Percentiles rank a stretch among this genome's conserved stretches.
These are phyloP conservation scores for Diplodia mutila DNA, from an alignment of 2,329 filamentous ascomycete genomes.

Conservation along the genomic window DNA sequence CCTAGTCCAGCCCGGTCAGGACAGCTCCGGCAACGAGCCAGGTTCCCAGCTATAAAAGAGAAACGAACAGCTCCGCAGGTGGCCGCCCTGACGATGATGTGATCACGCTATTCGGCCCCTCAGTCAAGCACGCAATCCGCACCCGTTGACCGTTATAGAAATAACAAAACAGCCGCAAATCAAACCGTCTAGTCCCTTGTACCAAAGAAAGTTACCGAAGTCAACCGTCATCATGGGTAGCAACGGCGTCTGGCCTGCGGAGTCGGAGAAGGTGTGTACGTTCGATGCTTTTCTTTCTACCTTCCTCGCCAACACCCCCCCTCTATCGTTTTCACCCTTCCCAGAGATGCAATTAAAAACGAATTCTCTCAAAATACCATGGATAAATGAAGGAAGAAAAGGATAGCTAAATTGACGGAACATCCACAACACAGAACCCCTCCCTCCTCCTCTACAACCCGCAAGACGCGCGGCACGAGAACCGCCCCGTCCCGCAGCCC, in stretches of 20 bases:
- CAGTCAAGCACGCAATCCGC: constrained; percentile 3
- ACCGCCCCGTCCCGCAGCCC: constrained; percentile 43
- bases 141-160: not conserved
- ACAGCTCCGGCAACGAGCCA: not conserved
- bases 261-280: constrained; percentile 18
- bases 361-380: too few species aligned
- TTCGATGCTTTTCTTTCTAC: not conserved
- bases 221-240: not conserved
- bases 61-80: not conserved
- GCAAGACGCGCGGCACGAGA: constrained; percentile 43
- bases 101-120: not conserved
- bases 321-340: not conserved
- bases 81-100: not conserved
- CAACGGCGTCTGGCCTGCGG: constrained; percentile 10
- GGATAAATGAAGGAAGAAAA: not conserved
- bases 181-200: not conserved
- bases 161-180: not conserved
- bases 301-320: too few species aligned
- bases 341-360: not conserved
- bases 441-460: constrained; percentile 49
- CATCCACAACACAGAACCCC: constrained; percentile 40
- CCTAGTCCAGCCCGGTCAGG: not conserved
- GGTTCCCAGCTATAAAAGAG: not conserved
- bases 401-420: not conserved
- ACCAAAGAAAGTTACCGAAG: not conserved